These are phyloP conservation scores for Penicillium chermesinum DNA, from an alignment of 495 filamentous ascomycete species.

Conservation along the genomic window DNA sequence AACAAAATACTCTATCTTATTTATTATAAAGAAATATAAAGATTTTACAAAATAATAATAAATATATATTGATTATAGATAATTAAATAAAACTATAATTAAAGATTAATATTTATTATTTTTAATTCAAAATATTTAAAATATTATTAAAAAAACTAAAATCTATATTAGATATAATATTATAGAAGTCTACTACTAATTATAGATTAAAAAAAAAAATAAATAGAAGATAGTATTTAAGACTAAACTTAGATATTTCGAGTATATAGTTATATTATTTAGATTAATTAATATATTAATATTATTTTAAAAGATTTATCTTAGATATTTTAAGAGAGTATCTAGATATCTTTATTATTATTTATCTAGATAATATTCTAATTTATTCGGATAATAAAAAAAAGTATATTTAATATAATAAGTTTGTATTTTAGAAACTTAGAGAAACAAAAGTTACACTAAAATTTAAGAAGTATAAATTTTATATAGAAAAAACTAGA, in stretches of 20 bases:
- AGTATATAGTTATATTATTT: conserved; percentile 18
- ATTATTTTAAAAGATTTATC: conserved; percentile 10
- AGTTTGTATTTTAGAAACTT: neutral
- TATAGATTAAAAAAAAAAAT: conserved; percentile 8
- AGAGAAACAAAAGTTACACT: neutral
- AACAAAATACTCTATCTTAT: conserved; percentile 13
- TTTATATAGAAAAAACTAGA: neutral
- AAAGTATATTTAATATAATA: conserved; percentile 10
- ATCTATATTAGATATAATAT: conserved; percentile 24
- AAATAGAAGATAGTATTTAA: conserved; percentile 17
- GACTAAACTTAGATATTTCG: conserved; percentile 11
- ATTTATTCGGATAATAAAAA: conserved; percentile 8
- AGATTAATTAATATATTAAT: conserved; percentile 11
- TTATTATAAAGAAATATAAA: conserved; percentile 25
- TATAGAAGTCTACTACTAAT: conserved; percentile 13
- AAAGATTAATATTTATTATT: conserved; percentile 22
- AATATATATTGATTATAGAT: conserved; percentile 22
- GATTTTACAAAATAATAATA: neutral
- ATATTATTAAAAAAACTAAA: conserved; percentile 16
- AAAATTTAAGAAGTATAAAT: conserved; percentile 1
- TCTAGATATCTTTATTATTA: conserved; percentile 9
- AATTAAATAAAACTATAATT: conserved; percentile 21
- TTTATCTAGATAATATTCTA: conserved; percentile 12
- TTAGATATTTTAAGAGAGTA: conserved; percentile 4
- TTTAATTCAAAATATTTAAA: conserved; percentile 16